Percentiles rank a stretch among this genome's conserved stretches.
Evolutionary conservation across 2,329 filamentous ascomycete genomes (phyloP).

Genomic region (Sporothrix pallida): DNA sequence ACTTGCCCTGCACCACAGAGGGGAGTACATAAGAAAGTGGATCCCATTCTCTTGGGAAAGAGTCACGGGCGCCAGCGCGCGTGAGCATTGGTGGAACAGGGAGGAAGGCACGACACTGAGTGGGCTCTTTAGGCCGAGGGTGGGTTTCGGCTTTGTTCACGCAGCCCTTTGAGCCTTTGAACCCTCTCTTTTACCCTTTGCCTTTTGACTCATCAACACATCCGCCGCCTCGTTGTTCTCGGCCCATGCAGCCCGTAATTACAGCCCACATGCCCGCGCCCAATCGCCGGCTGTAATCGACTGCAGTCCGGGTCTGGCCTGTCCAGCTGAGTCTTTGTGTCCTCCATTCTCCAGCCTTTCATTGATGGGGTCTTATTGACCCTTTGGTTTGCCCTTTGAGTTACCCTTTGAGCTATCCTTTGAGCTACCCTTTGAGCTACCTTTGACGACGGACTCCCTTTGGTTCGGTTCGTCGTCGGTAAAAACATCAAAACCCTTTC

Average conservation of each 20-base stretch:
- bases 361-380: background rate
- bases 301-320: background rate
- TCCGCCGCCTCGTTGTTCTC: background rate
- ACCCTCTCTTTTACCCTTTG: background rate
- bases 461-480: background rate
- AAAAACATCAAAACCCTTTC: background rate
- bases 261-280: slow-evolving; percentile 12
- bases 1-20: background rate
- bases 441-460: background rate
- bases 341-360: slow-evolving; percentile 2
- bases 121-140: slow-evolving; percentile 20
- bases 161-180: background rate
- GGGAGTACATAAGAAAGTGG: slow-evolving; percentile 8
- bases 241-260: slow-evolving; percentile 22
- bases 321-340: background rate
- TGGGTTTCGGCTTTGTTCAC: slow-evolving; percentile 8
- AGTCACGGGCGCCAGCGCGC: slow-evolving; percentile 22
- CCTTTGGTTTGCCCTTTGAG: background rate
- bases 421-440: slow-evolving; percentile 2
- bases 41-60: slow-evolving; percentile 11
- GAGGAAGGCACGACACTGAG: background rate
- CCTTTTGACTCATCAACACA: slow-evolving; percentile 22
- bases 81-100: slow-evolving; percentile 3
- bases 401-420: background rate
- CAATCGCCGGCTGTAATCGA: slow-evolving; percentile 11